Percentiles rank a stretch among this genome's conserved stretches.
phyloP scores from a whole-genome alignment of 2,329 filamentous ascomycete genomes.

The Fusarium foetens region DNA sequence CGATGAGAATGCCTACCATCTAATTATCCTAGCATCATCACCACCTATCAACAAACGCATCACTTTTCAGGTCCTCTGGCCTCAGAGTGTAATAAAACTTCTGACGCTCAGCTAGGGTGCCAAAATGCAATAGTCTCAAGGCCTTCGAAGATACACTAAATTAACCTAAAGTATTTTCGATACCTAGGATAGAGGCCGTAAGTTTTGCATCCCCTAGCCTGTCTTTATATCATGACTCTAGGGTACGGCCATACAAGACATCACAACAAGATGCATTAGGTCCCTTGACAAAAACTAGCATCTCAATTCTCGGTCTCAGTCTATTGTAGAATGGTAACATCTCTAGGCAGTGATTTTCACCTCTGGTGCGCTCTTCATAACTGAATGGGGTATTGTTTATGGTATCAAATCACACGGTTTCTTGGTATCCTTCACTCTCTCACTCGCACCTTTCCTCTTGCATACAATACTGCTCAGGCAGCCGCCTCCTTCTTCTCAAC shows the following conservation, averaged over 20 bases:
- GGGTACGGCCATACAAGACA: neutral
- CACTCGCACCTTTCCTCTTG: neutral
- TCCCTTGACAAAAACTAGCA: neutral
- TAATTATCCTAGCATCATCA: neutral
- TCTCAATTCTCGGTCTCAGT: conserved; percentile 8
- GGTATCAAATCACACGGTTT: conserved; percentile 23
- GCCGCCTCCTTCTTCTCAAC: conserved; percentile 20
- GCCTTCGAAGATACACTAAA: too few relatives aligned
- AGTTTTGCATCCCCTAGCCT: neutral
- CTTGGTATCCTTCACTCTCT: conserved; percentile 20
- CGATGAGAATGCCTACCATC: neutral
- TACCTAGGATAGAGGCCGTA: neutral
- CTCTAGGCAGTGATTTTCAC: conserved; percentile 10
- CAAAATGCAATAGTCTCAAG: neutral
- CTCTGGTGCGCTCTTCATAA: conserved; percentile 8
- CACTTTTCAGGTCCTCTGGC: neutral
- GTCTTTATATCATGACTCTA: neutral
- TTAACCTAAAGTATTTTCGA: neutral
- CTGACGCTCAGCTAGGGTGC: neutral
- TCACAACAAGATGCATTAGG: neutral
- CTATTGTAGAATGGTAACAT: conserved; percentile 24
- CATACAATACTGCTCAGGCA: neutral
- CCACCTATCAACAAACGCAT: neutral
- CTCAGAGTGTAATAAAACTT: neutral
- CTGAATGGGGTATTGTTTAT: conserved; percentile 31